These are phyloP conservation scores for Tillandsia fasciculata DNA, from an alignment of 176 grass and related monocot species.

Conservation along the genomic window DNA sequence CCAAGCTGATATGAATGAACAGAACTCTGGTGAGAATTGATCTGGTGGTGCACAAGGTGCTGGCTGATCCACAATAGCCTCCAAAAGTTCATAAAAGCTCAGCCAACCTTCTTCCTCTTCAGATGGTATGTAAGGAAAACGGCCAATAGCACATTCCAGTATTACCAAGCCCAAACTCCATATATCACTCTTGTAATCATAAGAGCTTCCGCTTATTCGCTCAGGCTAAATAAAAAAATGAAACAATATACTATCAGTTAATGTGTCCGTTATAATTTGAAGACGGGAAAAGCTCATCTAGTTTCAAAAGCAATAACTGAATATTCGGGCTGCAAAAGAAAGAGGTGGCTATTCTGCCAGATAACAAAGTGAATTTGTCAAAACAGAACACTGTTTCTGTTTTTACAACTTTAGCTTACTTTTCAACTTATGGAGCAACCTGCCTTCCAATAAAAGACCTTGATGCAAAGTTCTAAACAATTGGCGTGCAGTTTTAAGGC, in stretches of 20 bases:
- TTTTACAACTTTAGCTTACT: no score
- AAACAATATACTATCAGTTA: constrained; percentile 20
- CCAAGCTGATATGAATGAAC: constrained; percentile 85
- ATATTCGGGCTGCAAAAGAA: neutral
- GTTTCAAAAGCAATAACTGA: neutral
- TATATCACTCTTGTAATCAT: constrained; percentile 95
- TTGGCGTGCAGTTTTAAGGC: no score
- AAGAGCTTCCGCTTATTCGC: constrained; percentile 83
- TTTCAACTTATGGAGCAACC: no score
- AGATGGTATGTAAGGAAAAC: constrained; percentile 79
- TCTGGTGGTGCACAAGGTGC: constrained; percentile 77
- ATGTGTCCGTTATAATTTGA: neutral
- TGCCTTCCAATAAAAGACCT: no score
- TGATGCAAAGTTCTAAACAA: no score
- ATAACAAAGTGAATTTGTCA: no score
- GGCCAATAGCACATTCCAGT: constrained; percentile 85
- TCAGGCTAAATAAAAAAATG: constrained; percentile 55
- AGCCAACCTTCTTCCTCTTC: constrained; percentile 63
- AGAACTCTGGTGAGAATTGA: constrained; percentile 94
- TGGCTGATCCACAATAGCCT: constrained; percentile 94
- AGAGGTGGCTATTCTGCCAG: no score
- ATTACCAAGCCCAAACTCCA: constrained; percentile 97
- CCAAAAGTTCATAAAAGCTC: constrained; percentile 92
- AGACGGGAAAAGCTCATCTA: neutral
- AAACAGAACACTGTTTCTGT: no score